These are phyloP conservation scores for Aleurites moluccanus DNA, from an alignment of 441 rosid genomes.

Conservation along the genomic window DNA sequence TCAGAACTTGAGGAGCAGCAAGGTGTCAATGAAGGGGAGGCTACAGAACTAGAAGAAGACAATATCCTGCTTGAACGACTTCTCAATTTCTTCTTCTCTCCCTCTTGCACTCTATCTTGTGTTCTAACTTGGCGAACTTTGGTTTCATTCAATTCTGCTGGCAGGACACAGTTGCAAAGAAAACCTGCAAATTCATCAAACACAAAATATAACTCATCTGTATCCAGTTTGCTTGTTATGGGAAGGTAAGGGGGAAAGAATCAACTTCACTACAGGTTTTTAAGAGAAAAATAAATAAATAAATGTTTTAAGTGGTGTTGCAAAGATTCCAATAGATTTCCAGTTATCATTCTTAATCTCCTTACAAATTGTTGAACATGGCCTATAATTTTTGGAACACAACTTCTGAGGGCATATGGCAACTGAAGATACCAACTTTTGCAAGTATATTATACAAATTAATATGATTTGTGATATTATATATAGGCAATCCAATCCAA, in stretches of 20 bases:
- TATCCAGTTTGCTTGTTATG: background rate
- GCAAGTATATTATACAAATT: background rate
- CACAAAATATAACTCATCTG: background rate
- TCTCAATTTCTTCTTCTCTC: constrained; percentile 61
- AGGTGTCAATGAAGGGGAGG: constrained; percentile 30
- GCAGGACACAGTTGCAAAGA: constrained; percentile 85
- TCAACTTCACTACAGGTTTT: too few species aligned
- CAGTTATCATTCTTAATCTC: background rate
- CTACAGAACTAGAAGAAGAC: constrained; percentile 38
- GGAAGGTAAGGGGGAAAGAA: too few species aligned
- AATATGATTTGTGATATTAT: background rate
- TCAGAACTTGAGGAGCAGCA: constrained; percentile 36
- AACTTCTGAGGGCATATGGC: too few species aligned
- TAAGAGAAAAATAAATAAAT: background rate
- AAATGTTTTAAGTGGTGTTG: background rate
- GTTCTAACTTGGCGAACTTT: constrained; percentile 59
- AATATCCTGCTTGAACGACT: constrained; percentile 58
- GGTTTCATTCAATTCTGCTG: constrained; percentile 68
- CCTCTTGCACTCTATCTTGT: constrained; percentile 38
- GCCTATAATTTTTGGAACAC: background rate
- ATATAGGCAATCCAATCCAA: background rate
- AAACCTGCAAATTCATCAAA: constrained; percentile 44
- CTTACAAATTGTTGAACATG: background rate
- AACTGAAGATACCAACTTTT: too few species aligned
- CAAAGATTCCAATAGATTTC: background rate